Evolutionary conservation across 768 basidiomycete genomes (phyloP).

Genomic region (Mycena floridula): DNA sequence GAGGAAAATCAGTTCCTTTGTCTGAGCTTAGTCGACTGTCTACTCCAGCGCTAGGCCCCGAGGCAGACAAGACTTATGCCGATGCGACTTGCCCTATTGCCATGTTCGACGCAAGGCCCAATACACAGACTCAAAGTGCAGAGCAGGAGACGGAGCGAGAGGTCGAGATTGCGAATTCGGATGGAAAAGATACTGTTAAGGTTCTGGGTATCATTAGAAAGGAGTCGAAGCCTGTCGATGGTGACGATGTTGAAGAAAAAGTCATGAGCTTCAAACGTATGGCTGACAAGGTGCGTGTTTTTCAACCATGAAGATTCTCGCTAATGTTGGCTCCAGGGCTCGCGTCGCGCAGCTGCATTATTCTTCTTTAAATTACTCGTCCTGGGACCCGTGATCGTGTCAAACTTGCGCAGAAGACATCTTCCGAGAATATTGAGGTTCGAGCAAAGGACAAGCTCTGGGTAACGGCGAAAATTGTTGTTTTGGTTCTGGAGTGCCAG

Average conservation of each 20-base stretch:
- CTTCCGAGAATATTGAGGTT: conserved; percentile 86
- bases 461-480: too few relatives aligned
- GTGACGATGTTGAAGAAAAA: conserved; percentile 47
- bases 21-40: conserved; percentile 60
- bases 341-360: conserved; percentile 85
- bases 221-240: conserved; percentile 54
- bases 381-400: conserved; percentile 88
- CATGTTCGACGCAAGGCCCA: conserved; percentile 65
- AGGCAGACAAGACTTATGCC: conserved; percentile 61
- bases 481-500: too few relatives aligned
- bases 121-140: conserved; percentile 44
- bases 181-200: conserved; percentile 85
- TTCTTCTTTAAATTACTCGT: conserved; percentile 99
- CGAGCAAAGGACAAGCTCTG: conserved; percentile 79
- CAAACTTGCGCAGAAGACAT: conserved; percentile 61
- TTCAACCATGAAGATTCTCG: conserved; percentile 2
- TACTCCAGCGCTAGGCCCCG: conserved; percentile 60
- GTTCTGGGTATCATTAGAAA: conserved; percentile 71
- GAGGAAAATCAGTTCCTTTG: conserved; percentile 39
- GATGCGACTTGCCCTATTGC: conserved; percentile 73
- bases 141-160: conserved; percentile 29
- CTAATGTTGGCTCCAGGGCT: conserved; percentile 57
- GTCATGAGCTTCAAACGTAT: conserved; percentile 72
- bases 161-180: conserved; percentile 61
- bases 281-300: conserved; percentile 59